A percentile compares a stretch with the other conserved stretches of the same genome.
These are phyloP conservation scores for Papiliotrema flavescens DNA, from an alignment of 1,284 basidiomycete genomes.

Conservation along the genomic window DNA sequence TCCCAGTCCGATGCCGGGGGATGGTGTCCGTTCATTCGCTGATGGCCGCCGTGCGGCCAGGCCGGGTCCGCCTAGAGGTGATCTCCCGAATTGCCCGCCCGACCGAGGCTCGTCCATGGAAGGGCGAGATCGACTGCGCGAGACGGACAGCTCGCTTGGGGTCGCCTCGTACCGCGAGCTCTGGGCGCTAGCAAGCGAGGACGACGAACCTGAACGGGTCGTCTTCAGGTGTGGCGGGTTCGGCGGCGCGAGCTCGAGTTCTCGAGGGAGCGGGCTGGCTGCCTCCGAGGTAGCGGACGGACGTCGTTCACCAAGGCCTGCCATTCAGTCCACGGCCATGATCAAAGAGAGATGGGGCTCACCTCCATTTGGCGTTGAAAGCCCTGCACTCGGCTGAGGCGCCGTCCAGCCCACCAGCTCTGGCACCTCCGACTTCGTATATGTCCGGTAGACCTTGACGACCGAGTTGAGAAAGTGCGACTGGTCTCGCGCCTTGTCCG, in stretches of 20 bases:
- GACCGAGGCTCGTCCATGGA: slow-evolving; percentile 24
- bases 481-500: slow-evolving; percentile 70
- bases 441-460: slow-evolving; percentile 64
- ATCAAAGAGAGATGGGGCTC: slow-evolving; percentile 1
- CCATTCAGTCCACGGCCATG: too few relatives aligned
- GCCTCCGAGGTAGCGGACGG: slow-evolving; percentile 7
- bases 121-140: slow-evolving; percentile 8
- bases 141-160: background rate
- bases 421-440: slow-evolving; percentile 57
- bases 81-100: slow-evolving; percentile 16
- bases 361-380: background rate
- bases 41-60: slow-evolving; percentile 4
- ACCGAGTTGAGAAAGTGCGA: slow-evolving; percentile 64
- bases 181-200: slow-evolving; percentile 11
- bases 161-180: slow-evolving; percentile 9
- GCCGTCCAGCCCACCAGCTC: slow-evolving; percentile 41
- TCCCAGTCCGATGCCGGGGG: slow-evolving; percentile 9
- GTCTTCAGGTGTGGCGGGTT: slow-evolving; percentile 4
- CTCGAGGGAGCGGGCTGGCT: slow-evolving; percentile 8
- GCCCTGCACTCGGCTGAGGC: slow-evolving; percentile 1
- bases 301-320: slow-evolving; percentile 1
- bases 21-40: background rate
- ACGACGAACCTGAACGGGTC: slow-evolving; percentile 16
- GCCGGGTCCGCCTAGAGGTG: slow-evolving; percentile 21
- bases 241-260: slow-evolving; percentile 12